Evolutionary conservation across 768 basidiomycete genomes (phyloP), one percentile per base, ranked within the genome.

Genomic region (Tylopilus vinaceipallidus): DNA sequence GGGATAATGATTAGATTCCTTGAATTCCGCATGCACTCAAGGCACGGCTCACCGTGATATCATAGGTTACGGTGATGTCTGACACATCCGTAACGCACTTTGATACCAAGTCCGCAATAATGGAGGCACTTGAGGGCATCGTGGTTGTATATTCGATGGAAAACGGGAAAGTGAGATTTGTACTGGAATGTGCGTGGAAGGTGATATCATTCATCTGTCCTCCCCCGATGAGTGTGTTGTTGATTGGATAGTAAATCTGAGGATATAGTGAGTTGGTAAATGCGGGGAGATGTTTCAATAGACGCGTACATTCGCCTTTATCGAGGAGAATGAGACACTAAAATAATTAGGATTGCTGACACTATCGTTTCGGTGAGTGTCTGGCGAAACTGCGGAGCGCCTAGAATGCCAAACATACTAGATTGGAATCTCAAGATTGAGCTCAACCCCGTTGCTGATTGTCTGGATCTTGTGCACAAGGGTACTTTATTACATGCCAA

Each of bases 301-400:
- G 35, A 26, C 22, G 36, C 64, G 45, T 65, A 86, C 86, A 34
- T 84, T 67, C 4, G 83, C 84, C 37, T 77, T 73, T 54, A 93
- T 79, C 49, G 77, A 76, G 45, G 77, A 76, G 65, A 93, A 77
- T 17, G 74, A 75, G 10, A 87, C 84, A 9, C 77, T 67, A 62
- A 93, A 90, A 68, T 81, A 90, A 64, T 92, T 92, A 24, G 90
- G 91, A 59, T 93, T 93, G 61, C 72, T 71, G 47, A 91, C 86
- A 24, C 89, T 92, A 56, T 47, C 24, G 6, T 47, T 49, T 36
- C 9, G 27, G 33, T 59, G n/a, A 53, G 55, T 38, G 38, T 22
- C 41, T 30, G 5, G 52, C 29, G 2, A 35, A 42, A 32, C 22
- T n/a, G 45, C 3, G 14, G 34, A 8, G 10, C 9, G 26, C 23